phyloP scores from a whole-genome alignment of 2,329 filamentous ascomycete species.

The Arthrobotrys entomopaga region DNA sequence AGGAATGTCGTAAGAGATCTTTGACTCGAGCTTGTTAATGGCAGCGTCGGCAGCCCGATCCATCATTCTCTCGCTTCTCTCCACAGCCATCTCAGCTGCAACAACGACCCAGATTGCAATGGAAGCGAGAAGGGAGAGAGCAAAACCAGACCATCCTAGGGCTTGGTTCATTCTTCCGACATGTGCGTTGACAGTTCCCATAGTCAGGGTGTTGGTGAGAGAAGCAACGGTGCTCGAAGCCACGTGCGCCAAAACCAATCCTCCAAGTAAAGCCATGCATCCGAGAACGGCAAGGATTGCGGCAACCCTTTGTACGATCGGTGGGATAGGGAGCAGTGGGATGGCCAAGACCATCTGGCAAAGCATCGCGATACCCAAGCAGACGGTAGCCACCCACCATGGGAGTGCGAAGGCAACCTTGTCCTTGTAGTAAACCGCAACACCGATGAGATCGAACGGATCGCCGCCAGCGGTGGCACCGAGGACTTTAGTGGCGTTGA shows the following conservation, averaged over 20 bases:
- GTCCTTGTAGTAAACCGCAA: slow-evolving; percentile 58
- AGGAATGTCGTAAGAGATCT: slow-evolving; percentile 17
- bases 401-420: slow-evolving; percentile 57
- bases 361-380: slow-evolving; percentile 55
- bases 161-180: slow-evolving; percentile 56
- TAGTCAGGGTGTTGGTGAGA: slow-evolving; percentile 55
- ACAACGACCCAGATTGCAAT: slow-evolving; percentile 56
- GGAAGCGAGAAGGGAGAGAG: slow-evolving; percentile 53
- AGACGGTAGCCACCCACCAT: slow-evolving; percentile 56
- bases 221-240: slow-evolving; percentile 57
- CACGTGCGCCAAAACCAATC: slow-evolving; percentile 57
- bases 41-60: slow-evolving; percentile 49
- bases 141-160: slow-evolving; percentile 58
- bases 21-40: slow-evolving; percentile 43
- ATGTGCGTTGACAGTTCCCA: slow-evolving; percentile 56
- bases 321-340: slow-evolving; percentile 57
- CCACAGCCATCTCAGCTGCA: slow-evolving; percentile 56
- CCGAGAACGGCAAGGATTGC: slow-evolving; percentile 45
- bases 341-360: slow-evolving; percentile 56
- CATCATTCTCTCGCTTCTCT: slow-evolving; percentile 55
- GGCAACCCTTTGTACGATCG: slow-evolving; percentile 55
- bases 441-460: slow-evolving; percentile 57
- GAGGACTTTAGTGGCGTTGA: slow-evolving; percentile 53
- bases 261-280: slow-evolving; percentile 56
- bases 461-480: slow-evolving; percentile 56